A percentile compares a stretch with the other conserved stretches of the same genome.
These are phyloP conservation scores for Diplodia seriata DNA, from an alignment of 2,329 filamentous ascomycete species.

Conservation along the genomic window DNA sequence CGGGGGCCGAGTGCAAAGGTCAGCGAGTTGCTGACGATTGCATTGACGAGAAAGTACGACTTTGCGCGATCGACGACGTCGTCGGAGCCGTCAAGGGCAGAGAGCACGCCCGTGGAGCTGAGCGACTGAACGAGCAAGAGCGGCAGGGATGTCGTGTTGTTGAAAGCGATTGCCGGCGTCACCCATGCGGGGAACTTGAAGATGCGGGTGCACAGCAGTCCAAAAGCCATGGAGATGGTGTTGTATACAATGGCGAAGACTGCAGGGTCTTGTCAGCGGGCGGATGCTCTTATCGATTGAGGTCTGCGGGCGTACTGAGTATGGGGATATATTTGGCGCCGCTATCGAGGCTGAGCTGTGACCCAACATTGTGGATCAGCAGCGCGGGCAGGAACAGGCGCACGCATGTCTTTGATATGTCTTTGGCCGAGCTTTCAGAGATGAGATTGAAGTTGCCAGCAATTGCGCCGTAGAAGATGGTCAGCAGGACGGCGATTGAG, in stretches of 20 bases:
- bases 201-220: slow-evolving; percentile 51
- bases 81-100: slow-evolving; percentile 51
- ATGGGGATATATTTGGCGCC: slow-evolving; percentile 58
- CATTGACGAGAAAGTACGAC: slow-evolving; percentile 70
- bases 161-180: slow-evolving; percentile 62
- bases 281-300: neutral
- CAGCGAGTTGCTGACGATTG: slow-evolving; percentile 67
- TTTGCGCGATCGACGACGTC: slow-evolving; percentile 65
- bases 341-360: slow-evolving; percentile 57
- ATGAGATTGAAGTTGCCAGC: slow-evolving; percentile 60
- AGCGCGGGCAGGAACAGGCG: slow-evolving; percentile 62
- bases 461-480: slow-evolving; percentile 60
- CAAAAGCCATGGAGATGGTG: slow-evolving; percentile 56
- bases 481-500: slow-evolving; percentile 61
- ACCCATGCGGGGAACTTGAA: slow-evolving; percentile 62
- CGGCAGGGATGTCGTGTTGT: slow-evolving; percentile 64
- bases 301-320: slow-evolving; percentile 47
- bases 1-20: slow-evolving; percentile 69
- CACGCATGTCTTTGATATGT: slow-evolving; percentile 61
- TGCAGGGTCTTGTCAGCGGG: slow-evolving; percentile 34
- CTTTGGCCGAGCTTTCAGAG: slow-evolving; percentile 56
- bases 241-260: slow-evolving; percentile 62
- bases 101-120: slow-evolving; percentile 63
- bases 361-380: slow-evolving; percentile 61
- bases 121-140: slow-evolving; percentile 61